phyloP scores from a whole-genome alignment of 1,284 basidiomycete genomes.

The Ceratobasidium sp. region DNA sequence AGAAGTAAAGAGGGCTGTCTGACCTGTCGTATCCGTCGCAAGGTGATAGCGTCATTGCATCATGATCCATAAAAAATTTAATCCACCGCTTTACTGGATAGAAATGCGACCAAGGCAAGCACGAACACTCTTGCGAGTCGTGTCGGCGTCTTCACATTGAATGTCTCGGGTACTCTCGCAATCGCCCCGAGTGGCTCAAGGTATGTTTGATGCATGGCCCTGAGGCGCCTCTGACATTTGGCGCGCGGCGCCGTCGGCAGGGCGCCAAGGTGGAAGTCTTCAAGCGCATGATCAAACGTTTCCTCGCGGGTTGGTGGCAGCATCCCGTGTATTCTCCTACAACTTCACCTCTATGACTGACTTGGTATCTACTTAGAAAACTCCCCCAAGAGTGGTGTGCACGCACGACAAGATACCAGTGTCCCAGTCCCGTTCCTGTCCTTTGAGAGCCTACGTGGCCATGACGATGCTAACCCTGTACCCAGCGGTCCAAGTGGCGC shows the following conservation, averaged over 20 bases:
- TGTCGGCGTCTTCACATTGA: slow-evolving; percentile 35
- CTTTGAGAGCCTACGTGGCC: slow-evolving; percentile 38
- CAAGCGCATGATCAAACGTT: slow-evolving; percentile 42
- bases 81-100: not conserved
- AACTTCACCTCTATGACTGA: no score
- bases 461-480: not conserved
- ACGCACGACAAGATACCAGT: slow-evolving; percentile 33
- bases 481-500: not conserved
- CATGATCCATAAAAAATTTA: not conserved
- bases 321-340: not conserved
- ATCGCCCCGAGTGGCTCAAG: slow-evolving; percentile 41
- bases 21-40: slow-evolving; percentile 36
- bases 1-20: slow-evolving; percentile 41
- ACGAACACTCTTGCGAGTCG: slow-evolving; percentile 35
- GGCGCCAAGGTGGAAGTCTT: slow-evolving; percentile 42
- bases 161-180: slow-evolving; percentile 35
- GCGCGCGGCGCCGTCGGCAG: slow-evolving; percentile 22
- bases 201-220: slow-evolving; percentile 7
- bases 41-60: slow-evolving; percentile 14
- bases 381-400: slow-evolving; percentile 41
- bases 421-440: slow-evolving; percentile 40
- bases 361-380: slow-evolving; percentile 20
- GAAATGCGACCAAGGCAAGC: slow-evolving; percentile 45
- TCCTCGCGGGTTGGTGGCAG: slow-evolving; percentile 35
- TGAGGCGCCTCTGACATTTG: slow-evolving; percentile 18